Percentiles rank a stretch among this genome's conserved stretches.
Evolutionary conservation across 345 rosid species (phyloP).

Genomic region (Aquilaria yunnanensis): DNA sequence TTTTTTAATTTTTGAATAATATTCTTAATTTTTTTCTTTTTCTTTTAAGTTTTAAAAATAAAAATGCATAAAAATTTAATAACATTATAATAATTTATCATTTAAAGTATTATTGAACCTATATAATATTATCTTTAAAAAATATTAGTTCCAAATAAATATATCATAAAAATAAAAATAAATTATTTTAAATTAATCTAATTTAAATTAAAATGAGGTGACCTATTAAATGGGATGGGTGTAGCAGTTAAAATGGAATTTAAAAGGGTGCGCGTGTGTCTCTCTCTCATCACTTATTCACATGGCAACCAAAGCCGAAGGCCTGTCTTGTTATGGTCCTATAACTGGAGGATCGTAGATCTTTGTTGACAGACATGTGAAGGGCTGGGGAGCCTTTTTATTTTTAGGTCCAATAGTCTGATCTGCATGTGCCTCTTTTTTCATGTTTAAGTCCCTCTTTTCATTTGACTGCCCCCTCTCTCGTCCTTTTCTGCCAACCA

Average conservation of each 20-base stretch:
- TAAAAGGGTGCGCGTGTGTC: constrained; percentile 6
- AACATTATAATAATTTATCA: no score
- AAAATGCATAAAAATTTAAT: no score
- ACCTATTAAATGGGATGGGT: no score
- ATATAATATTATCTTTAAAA: no score
- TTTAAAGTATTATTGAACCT: no score
- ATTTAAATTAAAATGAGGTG: no score
- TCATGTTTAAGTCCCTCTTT: background rate
- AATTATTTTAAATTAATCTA: no score
- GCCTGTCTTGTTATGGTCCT: constrained; percentile 38
- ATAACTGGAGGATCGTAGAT: constrained; percentile 34
- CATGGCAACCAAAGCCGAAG: constrained; percentile 33
- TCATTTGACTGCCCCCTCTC: constrained; percentile 16
- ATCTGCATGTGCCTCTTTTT: constrained; percentile 44
- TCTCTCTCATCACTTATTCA: constrained; percentile 39
- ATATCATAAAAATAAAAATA: no score
- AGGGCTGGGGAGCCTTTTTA: constrained; percentile 22
- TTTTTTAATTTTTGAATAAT: no score
- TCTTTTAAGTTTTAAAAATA: no score
- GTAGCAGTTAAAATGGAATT: constrained; percentile 25
- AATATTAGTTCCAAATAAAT: no score
- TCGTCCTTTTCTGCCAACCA: constrained; percentile 19
- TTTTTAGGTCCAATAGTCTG: constrained; percentile 35
- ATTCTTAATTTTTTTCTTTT: no score
- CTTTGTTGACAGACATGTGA: constrained; percentile 59